Evolutionary conservation across 306 rosid genomes (phyloP).

Genomic region (Pachyrhizus erosus): DNA sequence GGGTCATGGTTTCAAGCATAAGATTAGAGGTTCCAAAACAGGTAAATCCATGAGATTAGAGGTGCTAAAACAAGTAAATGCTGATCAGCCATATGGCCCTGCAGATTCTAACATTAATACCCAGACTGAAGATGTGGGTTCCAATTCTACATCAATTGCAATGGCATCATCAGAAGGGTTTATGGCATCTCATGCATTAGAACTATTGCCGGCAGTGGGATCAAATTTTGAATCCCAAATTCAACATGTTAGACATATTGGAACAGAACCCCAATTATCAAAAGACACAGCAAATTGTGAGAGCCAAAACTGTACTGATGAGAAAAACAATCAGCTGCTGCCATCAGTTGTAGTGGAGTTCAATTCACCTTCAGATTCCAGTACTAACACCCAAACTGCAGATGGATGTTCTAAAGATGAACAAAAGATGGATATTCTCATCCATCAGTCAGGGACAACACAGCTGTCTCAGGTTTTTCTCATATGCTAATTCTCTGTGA

Average conservation of each 20-base stretch:
- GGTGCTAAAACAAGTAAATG: too few species aligned
- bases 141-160: not conserved
- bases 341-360: constrained; percentile 26
- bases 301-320: not conserved
- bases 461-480: constrained; percentile 35
- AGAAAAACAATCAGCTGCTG: constrained; percentile 13
- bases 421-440: not conserved
- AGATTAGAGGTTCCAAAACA: not conserved
- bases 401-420: constrained; percentile 12
- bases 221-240: constrained; percentile 21
- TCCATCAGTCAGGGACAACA: not conserved
- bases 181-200: not conserved
- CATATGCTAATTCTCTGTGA: not conserved
- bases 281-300: not conserved
- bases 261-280: constrained; percentile 5
- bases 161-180: not conserved
- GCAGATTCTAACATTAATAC: not conserved
- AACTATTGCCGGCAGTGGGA: not conserved
- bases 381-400: not conserved
- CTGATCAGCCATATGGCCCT: not conserved
- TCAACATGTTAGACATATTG: constrained; percentile 1
- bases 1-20: not conserved
- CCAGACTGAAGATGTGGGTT: not conserved
- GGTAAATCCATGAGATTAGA: constrained; percentile 38
- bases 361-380: constrained; percentile 6